Conservation (phyloP, 805 yeast species). For the Clavispora phyllophila region DNA sequence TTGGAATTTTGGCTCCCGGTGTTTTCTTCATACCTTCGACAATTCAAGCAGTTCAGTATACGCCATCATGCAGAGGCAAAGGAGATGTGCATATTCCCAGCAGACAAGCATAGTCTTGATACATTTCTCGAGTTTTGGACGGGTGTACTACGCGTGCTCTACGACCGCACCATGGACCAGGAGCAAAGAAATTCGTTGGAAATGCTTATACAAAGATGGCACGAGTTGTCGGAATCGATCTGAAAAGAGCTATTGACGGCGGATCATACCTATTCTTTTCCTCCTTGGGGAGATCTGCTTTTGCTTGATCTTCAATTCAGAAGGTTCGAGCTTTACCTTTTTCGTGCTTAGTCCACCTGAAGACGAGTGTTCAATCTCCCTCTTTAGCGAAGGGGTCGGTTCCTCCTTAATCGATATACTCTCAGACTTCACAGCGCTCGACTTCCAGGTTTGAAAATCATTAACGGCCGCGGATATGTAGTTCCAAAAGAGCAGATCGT, state of each 20-base stretch:
- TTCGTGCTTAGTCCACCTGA: neutral
- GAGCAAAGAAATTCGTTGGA: slow-evolving; percentile 16
- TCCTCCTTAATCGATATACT: neutral
- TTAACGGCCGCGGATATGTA: neutral
- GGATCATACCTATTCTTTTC: slow-evolving; percentile 7
- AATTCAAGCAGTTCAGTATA: slow-evolving; percentile 13
- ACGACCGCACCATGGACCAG: slow-evolving; percentile 4
- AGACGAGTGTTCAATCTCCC: neutral
- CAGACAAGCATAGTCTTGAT: slow-evolving; percentile 16
- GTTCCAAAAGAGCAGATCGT: neutral
- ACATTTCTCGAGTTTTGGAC: slow-evolving; percentile 52
- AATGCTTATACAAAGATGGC: slow-evolving; percentile 14
- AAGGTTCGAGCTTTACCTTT: neutral
- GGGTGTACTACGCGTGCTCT: slow-evolving; percentile 27
- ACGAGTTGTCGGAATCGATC: neutral
- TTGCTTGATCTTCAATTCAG: neutral
- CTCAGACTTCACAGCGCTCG: neutral
- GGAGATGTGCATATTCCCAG: slow-evolving; percentile 3
- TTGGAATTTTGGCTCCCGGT: slow-evolving; percentile 42
- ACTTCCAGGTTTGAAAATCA: slow-evolving; percentile 4
- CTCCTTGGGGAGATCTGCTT: slow-evolving; percentile 4
- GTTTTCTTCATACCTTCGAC: slow-evolving; percentile 45
- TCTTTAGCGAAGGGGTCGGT: neutral
- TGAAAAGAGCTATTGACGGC: slow-evolving; percentile 1
- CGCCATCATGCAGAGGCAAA: slow-evolving; percentile 13